These are phyloP conservation scores for Emericellopsis atlantica DNA, from an alignment of 2,329 filamentous ascomycete genomes.

Conservation along the genomic window DNA sequence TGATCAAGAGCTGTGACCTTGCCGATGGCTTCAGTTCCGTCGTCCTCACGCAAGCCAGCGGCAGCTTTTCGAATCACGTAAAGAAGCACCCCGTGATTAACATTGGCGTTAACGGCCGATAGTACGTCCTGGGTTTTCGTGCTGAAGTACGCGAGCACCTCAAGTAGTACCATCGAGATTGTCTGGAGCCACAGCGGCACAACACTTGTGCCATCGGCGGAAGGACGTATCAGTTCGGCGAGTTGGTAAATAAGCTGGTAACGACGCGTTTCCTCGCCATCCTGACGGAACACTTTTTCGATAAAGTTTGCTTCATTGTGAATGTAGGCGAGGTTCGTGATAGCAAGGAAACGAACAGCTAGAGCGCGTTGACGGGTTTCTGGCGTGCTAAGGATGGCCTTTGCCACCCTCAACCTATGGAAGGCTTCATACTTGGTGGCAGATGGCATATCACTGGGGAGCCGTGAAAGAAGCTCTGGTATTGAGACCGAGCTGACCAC, in stretches of 20 bases:
- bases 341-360: conserved; percentile 69
- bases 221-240: conserved; percentile 79
- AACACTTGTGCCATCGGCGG: conserved; percentile 51
- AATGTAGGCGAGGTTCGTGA: conserved; percentile 86
- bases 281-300: conserved; percentile 74
- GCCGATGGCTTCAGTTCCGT: conserved; percentile 37
- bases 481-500: conserved; percentile 38
- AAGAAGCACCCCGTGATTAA: conserved; percentile 89
- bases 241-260: conserved; percentile 88
- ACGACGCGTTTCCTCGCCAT: conserved; percentile 77
- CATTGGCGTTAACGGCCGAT: conserved; percentile 84
- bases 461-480: conserved; percentile 42
- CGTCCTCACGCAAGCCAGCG: conserved; percentile 57
- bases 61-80: conserved; percentile 89
- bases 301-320: conserved; percentile 73
- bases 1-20: conserved; percentile 62
- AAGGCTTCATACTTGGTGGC: conserved; percentile 74
- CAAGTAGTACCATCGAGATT: conserved; percentile 67
- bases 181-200: conserved; percentile 72
- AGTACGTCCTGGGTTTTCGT: conserved; percentile 70
- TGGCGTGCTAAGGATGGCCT: conserved; percentile 56
- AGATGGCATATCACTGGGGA: conserved; percentile 54
- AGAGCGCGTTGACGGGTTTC: conserved; percentile 64
- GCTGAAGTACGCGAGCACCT: conserved; percentile 73
- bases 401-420: conserved; percentile 70